Conservation (phyloP, 495 filamentous ascomycete genomes). For the Bacidia gigantensis region DNA sequence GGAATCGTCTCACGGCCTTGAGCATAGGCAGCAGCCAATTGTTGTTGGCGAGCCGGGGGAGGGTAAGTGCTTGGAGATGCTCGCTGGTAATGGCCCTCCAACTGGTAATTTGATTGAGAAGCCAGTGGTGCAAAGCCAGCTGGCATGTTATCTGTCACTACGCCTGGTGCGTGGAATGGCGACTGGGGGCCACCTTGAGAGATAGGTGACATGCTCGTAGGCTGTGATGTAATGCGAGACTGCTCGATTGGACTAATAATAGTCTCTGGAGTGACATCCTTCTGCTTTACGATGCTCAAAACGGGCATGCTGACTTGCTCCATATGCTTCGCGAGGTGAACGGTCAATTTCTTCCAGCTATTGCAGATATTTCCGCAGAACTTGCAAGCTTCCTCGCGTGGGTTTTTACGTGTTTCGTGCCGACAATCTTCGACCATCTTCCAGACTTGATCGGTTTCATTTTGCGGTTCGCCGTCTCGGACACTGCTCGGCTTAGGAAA, state of each 20-base stretch:
- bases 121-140: slow-evolving; percentile 8
- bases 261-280: slow-evolving; percentile 42
- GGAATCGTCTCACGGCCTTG: slow-evolving; percentile 4
- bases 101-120: slow-evolving; percentile 7
- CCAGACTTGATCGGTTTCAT: slow-evolving; percentile 52
- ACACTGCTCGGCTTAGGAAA: slow-evolving; percentile 23
- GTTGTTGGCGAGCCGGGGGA: slow-evolving; percentile 10
- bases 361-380: slow-evolving; percentile 77
- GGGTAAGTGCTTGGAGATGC: slow-evolving; percentile 17
- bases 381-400: slow-evolving; percentile 71
- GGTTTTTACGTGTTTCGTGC: slow-evolving; percentile 47
- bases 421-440: slow-evolving; percentile 67
- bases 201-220: slow-evolving; percentile 20
- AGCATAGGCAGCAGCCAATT: slow-evolving; percentile 6
- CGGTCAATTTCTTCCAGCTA: slow-evolving; percentile 88
- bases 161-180: slow-evolving; percentile 7
- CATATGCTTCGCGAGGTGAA: slow-evolving; percentile 95
- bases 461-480: slow-evolving; percentile 34
- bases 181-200: slow-evolving; percentile 11
- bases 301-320: slow-evolving; percentile 84
- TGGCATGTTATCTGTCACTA: slow-evolving; percentile 7
- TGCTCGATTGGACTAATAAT: slow-evolving; percentile 52
- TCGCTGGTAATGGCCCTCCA: slow-evolving; percentile 7
- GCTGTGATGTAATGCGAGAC: slow-evolving; percentile 22
- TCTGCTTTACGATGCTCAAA: slow-evolving; percentile 52